Evolutionary conservation across 306 rosid species (phyloP).

Genomic region (Urtica urens): DNA sequence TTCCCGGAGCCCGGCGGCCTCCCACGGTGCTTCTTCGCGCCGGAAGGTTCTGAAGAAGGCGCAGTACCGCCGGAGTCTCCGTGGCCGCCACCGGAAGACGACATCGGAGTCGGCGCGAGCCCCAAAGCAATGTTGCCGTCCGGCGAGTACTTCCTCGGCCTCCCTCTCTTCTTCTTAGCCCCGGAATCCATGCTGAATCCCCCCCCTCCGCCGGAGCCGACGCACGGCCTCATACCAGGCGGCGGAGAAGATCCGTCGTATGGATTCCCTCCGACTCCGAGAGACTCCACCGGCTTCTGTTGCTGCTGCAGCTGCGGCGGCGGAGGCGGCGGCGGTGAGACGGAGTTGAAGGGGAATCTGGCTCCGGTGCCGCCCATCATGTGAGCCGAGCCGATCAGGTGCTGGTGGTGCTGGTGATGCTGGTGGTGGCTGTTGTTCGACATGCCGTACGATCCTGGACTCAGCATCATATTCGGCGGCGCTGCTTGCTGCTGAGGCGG

Average conservation of each 20-base stretch:
- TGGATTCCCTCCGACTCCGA: conserved; percentile 12
- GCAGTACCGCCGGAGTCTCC: conserved; percentile 44
- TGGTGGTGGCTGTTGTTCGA: conserved; percentile 21
- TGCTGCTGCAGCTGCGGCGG: conserved; percentile 8
- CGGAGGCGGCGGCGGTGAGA: conserved; percentile 9
- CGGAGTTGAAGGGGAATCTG: conserved; percentile 57
- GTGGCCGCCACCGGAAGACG: conserved; percentile 27
- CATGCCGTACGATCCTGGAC: conserved; percentile 36
- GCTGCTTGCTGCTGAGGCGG: conserved; percentile 17
- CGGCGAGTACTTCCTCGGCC: conserved; percentile 65
- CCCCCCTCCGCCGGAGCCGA: conserved; percentile 18
- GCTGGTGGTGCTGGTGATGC: conserved; percentile 12
- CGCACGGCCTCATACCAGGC: conserved; percentile 27
- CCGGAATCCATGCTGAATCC: conserved; percentile 37
- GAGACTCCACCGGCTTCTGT: conserved; percentile 31
- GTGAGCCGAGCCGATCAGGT: conserved; percentile 29
- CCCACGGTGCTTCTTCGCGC: conserved; percentile 60
- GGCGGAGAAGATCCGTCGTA: conserved; percentile 53
- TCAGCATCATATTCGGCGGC: conserved; percentile 39
- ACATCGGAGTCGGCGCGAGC: conserved; percentile 32
- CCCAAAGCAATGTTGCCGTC: conserved; percentile 71
- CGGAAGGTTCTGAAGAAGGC: conserved; percentile 43
- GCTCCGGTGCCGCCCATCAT: conserved; percentile 29
- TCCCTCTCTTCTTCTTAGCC: conserved; percentile 73
- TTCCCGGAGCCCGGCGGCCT: conserved; percentile 73